Evolutionary conservation across 805 yeast genomes (phyloP).

Genomic region (Yamadazyma phyllophila): DNA sequence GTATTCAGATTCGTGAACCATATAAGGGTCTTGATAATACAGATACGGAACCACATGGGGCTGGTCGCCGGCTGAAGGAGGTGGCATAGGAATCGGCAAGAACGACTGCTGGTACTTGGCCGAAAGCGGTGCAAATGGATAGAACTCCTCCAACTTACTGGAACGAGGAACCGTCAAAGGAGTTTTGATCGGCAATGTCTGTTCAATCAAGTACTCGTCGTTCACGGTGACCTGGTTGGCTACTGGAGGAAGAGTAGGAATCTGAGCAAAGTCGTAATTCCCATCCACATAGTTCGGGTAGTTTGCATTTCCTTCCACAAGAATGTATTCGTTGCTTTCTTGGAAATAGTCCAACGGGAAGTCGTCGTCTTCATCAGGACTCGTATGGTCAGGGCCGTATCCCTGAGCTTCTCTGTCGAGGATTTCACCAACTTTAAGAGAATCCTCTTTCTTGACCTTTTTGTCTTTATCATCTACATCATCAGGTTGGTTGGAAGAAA

Average conservation of each 20-base stretch:
- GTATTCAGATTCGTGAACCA: conserved; percentile 19
- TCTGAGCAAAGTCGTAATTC: conserved; percentile 19
- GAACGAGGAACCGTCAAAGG: conserved; percentile 20
- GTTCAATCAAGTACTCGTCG: conserved; percentile 51
- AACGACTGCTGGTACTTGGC: conserved; percentile 24
- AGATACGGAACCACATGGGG: not conserved
- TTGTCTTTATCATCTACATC: conserved; percentile 11
- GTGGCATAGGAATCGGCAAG: conserved; percentile 9
- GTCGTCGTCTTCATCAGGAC: conserved; percentile 56
- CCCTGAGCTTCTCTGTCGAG: conserved; percentile 20
- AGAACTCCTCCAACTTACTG: conserved; percentile 8
- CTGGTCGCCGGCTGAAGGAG: conserved; percentile 5
- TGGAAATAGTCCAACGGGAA: conserved; percentile 67
- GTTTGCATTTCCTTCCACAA: conserved; percentile 19
- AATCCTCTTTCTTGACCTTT: conserved; percentile 2
- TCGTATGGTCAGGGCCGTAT: conserved; percentile 23
- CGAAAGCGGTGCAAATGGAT: conserved; percentile 10
- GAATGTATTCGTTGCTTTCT: conserved; percentile 25
- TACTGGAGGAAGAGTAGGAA: conserved; percentile 16
- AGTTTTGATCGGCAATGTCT: conserved; percentile 45
- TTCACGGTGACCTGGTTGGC: conserved; percentile 32
- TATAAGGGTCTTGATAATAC: conserved; percentile 1
- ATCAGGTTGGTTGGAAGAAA: conserved; percentile 7
- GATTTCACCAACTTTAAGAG: conserved; percentile 6
- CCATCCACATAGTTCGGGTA: conserved; percentile 16